A percentile compares a stretch with the other conserved stretches of the same genome.
Conservation (phyloP, 805 yeast genomes). For the Ogataea dorogensis region DNA sequence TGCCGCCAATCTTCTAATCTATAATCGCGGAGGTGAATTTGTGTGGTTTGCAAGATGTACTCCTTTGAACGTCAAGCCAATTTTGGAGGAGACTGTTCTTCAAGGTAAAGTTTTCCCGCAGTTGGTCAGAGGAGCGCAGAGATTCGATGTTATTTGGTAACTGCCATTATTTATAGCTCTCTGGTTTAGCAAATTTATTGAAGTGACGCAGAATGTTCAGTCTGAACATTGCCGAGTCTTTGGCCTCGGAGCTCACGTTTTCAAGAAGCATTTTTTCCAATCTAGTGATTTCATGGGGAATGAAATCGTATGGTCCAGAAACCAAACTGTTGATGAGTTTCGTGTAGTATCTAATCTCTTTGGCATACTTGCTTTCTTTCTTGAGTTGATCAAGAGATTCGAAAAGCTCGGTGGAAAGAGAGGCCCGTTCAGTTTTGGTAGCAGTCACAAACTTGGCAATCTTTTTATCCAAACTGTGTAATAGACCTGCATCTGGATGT, state of each 20-base stretch:
- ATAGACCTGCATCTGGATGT: constrained; percentile 39
- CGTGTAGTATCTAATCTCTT: constrained; percentile 46
- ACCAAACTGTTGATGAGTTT: constrained; percentile 45
- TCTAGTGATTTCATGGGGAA: constrained; percentile 46
- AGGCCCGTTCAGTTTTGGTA: constrained; percentile 28
- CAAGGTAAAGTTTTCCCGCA: constrained; percentile 71
- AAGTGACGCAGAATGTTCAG: constrained; percentile 46
- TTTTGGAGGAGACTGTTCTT: constrained; percentile 73
- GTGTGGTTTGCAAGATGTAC: constrained; percentile 87
- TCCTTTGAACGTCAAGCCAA: constrained; percentile 71
- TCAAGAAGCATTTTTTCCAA: constrained; percentile 41
- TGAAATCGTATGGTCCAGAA: constrained; percentile 43
- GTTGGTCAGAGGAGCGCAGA: constrained; percentile 58
- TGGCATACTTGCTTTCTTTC: constrained; percentile 17
- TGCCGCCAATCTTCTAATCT: constrained; percentile 84
- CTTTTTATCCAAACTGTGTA: constrained; percentile 33
- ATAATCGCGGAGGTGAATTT: constrained; percentile 67
- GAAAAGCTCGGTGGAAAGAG: constrained; percentile 33
- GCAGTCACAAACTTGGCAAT: constrained; percentile 32
- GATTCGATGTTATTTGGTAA: constrained; percentile 48
- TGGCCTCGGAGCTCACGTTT: constrained; percentile 39
- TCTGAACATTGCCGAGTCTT: constrained; percentile 52
- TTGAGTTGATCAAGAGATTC: constrained; percentile 37
- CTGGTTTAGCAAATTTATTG: constrained; percentile 18
- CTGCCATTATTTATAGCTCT: constrained; percentile 7